Evolutionary conservation across 306 rosid genomes (phyloP), one percentile per base, ranked within the genome.

Genomic region (Argentina anserina): DNA sequence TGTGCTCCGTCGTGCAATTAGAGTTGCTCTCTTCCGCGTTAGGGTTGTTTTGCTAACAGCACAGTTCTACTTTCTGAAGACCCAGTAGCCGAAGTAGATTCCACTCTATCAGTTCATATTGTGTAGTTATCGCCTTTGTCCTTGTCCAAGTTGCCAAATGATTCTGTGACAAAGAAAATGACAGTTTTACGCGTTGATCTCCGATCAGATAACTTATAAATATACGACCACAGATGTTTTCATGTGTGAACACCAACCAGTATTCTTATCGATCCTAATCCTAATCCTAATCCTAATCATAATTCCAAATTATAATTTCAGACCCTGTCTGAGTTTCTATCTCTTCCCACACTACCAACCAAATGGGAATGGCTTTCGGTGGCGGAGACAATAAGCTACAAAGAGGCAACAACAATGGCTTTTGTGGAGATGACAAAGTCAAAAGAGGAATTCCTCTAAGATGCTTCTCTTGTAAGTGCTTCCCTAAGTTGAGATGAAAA

Each of bases 281-380:
- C 20, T 26, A 21, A 53, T 21, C 13, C 6, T 14, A 50, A 50
- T 50, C 26, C 6, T 11, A 8, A 52, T 45, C 37, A 58, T 52
- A 28, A 8, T 33, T 62, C 67, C 25, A 3, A 56, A 29, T 29
- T 17, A 39, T 13, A 29, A 20, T 18, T 47, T 50, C 73, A 37
- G 26, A 53, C 56, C 26, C 39, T 15, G 65, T 59, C 26, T 29
- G n/a, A 29, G 64, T 15, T 13, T 61, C 23, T 2, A 20, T 47
- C 9, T 60, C 71, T 72, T 43, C 46, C 50, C 71, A n/a, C 8
- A 25, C 75, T 52, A 69, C 31, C 65, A 62, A 77, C 81, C 81
- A 81, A 71, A 76, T 71, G 71, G 65, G 76, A 67, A 56, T 75
- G 41, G 42, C 75, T 69, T 59, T 83, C 78, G 76, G 79, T 78